Evolutionary conservation across 192 early-diverging fungal genomes (phyloP).

Genomic region (Mortierella claussenii): DNA sequence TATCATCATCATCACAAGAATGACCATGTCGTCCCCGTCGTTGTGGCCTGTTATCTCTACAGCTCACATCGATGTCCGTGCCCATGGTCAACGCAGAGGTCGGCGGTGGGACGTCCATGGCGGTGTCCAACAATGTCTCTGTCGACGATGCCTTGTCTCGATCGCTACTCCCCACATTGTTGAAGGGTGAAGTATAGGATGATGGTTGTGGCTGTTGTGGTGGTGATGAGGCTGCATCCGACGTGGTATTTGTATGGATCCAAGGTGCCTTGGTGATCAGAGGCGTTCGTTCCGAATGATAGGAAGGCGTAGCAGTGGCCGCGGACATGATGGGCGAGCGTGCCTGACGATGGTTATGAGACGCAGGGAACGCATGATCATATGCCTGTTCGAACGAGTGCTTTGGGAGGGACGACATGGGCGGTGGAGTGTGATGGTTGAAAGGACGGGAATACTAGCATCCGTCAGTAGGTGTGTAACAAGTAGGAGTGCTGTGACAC

Average conservation of each 20-base stretch:
- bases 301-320: not conserved
- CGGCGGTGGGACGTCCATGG: too few relatives aligned
- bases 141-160: constrained; percentile 6
- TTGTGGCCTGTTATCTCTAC: too few relatives aligned
- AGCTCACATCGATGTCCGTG: too few relatives aligned
- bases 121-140: constrained; percentile 18
- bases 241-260: not conserved
- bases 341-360: too few relatives aligned
- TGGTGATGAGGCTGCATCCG: not conserved
- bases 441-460: not conserved
- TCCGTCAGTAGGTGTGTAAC: not conserved
- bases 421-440: not conserved
- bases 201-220: constrained; percentile 4
- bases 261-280: constrained; percentile 32
- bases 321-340: too few relatives aligned
- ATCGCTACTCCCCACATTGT: not conserved
- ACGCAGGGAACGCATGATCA: constrained; percentile 34
- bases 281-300: constrained; percentile 26
- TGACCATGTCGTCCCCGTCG: too few relatives aligned
- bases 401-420: constrained; percentile 42
- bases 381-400: constrained; percentile 33
- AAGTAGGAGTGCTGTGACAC: not conserved
- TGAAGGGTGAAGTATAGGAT: too few relatives aligned
- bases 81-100: too few relatives aligned
- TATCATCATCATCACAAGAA: not conserved